These are phyloP conservation scores for Pseudoturritis turrita DNA, from an alignment of 345 rosid species.

Conservation along the genomic window DNA sequence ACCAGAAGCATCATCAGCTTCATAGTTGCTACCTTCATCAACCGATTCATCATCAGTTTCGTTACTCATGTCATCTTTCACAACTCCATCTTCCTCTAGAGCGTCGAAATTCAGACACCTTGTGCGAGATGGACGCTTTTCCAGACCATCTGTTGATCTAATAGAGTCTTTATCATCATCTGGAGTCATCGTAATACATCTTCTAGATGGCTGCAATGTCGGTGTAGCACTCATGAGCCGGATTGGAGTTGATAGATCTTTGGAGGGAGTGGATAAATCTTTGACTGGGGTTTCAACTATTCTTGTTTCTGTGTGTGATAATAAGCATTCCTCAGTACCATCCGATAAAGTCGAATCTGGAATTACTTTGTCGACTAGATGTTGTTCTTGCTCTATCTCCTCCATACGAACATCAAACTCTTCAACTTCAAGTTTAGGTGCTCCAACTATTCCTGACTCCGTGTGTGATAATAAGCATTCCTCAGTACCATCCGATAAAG, in stretches of 20 bases:
- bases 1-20: slow-evolving; percentile 21
- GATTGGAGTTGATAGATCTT: slow-evolving; percentile 49
- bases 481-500: neutral
- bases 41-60: neutral
- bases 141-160: slow-evolving; percentile 37
- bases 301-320: slow-evolving; percentile 1
- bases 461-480: neutral
- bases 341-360: neutral
- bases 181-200: slow-evolving; percentile 59
- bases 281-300: slow-evolving; percentile 24
- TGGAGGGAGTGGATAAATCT: slow-evolving; percentile 25
- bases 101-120: slow-evolving; percentile 65
- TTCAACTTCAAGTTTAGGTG: slow-evolving; percentile 10
- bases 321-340: neutral
- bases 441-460: slow-evolving; percentile 14
- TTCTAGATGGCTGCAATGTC: slow-evolving; percentile 41
- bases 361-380: neutral
- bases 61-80: neutral
- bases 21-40: neutral
- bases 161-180: slow-evolving; percentile 27
- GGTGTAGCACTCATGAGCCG: slow-evolving; percentile 64
- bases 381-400: slow-evolving; percentile 13
- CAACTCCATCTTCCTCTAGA: slow-evolving; percentile 32
- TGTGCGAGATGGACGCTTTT: slow-evolving; percentile 49
- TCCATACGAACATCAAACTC: slow-evolving; percentile 1